Percentiles rank a stretch among this genome's conserved stretches.
These are phyloP conservation scores for Debaryomyces udenii DNA, from an alignment of 1,139 yeast species.

Conservation along the genomic window DNA sequence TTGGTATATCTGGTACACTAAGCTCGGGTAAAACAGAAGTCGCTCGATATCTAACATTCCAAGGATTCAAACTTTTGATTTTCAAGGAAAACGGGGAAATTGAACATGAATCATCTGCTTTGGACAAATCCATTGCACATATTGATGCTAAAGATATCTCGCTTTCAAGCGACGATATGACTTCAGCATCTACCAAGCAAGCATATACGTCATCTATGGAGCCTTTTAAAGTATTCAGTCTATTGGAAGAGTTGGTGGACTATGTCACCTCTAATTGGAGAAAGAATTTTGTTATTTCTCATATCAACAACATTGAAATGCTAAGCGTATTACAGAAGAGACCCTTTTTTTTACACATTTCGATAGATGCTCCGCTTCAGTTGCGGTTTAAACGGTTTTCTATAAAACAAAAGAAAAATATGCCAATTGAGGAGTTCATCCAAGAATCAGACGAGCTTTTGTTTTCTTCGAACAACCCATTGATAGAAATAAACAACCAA, in stretches of 20 bases:
- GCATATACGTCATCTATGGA: slow-evolving; percentile 15
- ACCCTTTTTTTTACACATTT: slow-evolving; percentile 83
- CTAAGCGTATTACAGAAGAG: slow-evolving; percentile 62
- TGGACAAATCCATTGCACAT: not conserved
- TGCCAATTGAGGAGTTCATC: slow-evolving; percentile 47
- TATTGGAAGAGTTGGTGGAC: slow-evolving; percentile 53
- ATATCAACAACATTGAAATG: slow-evolving; percentile 45
- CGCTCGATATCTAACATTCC: slow-evolving; percentile 56
- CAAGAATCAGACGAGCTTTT: slow-evolving; percentile 46
- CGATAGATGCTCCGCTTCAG: slow-evolving; percentile 74
- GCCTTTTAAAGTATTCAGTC: slow-evolving; percentile 26
- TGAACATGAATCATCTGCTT: not conserved
- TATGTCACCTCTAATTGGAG: slow-evolving; percentile 75
- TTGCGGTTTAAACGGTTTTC: slow-evolving; percentile 55
- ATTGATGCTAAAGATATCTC: not conserved
- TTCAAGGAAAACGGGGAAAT: slow-evolving; percentile 14
- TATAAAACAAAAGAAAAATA: slow-evolving; percentile 21
- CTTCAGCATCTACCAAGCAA: slow-evolving; percentile 3
- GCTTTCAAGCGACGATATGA: slow-evolving; percentile 4
- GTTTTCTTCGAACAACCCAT: slow-evolving; percentile 38
- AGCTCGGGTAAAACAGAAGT: slow-evolving; percentile 74
- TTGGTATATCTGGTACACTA: slow-evolving; percentile 74
- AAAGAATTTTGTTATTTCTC: slow-evolving; percentile 60
- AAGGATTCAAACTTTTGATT: slow-evolving; percentile 53
- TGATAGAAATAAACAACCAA: slow-evolving; percentile 55